A percentile compares a stretch with the other conserved stretches of the same genome.
These are phyloP conservation scores for Mycotypha africana DNA, from an alignment of 371 early-diverging fungal species.

Conservation along the genomic window DNA sequence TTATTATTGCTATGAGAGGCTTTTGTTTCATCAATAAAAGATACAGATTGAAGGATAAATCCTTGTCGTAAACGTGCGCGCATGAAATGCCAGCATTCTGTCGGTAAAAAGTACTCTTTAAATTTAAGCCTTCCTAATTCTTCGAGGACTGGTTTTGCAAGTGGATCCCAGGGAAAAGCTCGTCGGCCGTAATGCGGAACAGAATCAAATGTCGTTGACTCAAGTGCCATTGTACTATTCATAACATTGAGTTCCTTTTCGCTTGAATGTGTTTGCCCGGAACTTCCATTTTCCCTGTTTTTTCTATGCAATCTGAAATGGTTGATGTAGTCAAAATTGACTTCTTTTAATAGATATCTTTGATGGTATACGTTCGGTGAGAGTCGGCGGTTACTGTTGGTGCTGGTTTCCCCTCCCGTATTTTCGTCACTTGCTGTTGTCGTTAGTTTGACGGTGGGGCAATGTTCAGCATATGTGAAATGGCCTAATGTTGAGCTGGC, in stretches of 20 bases:
- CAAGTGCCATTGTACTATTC: background rate
- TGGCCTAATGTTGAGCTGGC: slow-evolving; percentile 74
- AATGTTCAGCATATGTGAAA: slow-evolving; percentile 74
- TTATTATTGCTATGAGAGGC: no score
- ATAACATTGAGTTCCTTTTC: background rate
- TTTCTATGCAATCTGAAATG: slow-evolving; percentile 3
- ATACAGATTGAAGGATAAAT: slow-evolving; percentile 62
- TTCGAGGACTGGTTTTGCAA: slow-evolving; percentile 64
- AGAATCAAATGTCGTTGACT: background rate
- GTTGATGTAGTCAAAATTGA: slow-evolving; percentile 47
- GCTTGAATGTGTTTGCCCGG: background rate
- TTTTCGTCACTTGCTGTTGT: no score
- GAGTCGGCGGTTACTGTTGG: no score
- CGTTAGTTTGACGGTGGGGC: slow-evolving; percentile 21
- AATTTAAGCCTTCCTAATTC: slow-evolving; percentile 73
- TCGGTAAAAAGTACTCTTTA: slow-evolving; percentile 66
- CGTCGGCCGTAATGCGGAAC: background rate
- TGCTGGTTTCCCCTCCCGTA: no score
- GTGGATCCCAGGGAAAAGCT: slow-evolving; percentile 80
- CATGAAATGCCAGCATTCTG: slow-evolving; percentile 63
- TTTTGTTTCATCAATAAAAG: slow-evolving; percentile 20
- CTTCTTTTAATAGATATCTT: slow-evolving; percentile 63
- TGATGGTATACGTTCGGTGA: slow-evolving; percentile 80
- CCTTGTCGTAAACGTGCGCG: slow-evolving; percentile 80
- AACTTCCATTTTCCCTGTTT: slow-evolving; percentile 22